These are phyloP conservation scores for Ilyonectria robusta DNA, from an alignment of 2,329 filamentous ascomycete species.

Conservation along the genomic window DNA sequence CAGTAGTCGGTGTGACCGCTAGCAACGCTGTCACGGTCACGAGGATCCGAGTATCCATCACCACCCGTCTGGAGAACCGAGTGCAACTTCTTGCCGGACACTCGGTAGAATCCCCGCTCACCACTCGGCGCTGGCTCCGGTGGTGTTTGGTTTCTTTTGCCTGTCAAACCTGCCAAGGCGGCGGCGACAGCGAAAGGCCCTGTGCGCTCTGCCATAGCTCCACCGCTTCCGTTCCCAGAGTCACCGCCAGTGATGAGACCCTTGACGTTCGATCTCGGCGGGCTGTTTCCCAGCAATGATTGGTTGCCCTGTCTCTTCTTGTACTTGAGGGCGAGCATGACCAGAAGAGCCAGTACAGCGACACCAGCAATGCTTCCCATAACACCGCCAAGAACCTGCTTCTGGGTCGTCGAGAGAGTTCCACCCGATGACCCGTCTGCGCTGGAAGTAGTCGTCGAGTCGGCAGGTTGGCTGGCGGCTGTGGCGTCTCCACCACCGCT, in stretches of 20 bases:
- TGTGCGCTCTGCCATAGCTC: constrained; percentile 63
- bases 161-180: constrained; percentile 62
- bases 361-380: constrained; percentile 71
- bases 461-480: constrained; percentile 36
- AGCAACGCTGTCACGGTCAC: constrained; percentile 57
- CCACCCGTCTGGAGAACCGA: constrained; percentile 74
- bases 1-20: constrained; percentile 68
- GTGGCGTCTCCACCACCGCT: constrained; percentile 36
- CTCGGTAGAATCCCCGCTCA: constrained; percentile 74
- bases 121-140: constrained; percentile 54
- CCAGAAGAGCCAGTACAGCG: constrained; percentile 68
- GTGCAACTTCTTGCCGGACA: constrained; percentile 75
- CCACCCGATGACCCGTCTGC: constrained; percentile 34
- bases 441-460: constrained; percentile 39
- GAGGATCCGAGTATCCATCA: constrained; percentile 72
- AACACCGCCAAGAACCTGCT: constrained; percentile 68
- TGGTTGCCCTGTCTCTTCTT: constrained; percentile 65
- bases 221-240: constrained; percentile 38
- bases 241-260: constrained; percentile 49
- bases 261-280: constrained; percentile 48
- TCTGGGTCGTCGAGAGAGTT: constrained; percentile 51
- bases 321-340: constrained; percentile 68
- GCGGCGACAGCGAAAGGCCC: constrained; percentile 59
- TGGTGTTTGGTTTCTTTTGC: constrained; percentile 53
- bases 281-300: constrained; percentile 60